Evolutionary conservation across 352 stramenopile species (phyloP).

Genomic region (Bremia lactucae): DNA sequence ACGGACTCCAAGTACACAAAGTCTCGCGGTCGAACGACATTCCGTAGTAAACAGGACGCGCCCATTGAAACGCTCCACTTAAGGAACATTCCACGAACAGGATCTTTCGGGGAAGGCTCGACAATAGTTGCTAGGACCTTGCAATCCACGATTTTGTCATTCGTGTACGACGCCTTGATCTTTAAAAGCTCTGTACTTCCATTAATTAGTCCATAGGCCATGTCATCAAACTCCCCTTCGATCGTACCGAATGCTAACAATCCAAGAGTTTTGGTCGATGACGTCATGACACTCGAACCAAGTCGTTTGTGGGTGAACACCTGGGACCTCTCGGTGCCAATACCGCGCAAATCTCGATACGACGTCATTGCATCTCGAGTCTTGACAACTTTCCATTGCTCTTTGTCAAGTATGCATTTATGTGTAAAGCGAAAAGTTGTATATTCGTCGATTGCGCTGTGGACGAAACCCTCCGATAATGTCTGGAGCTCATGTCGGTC

Average conservation of each 20-base stretch:
- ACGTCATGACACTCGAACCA: slow-evolving; percentile 13
- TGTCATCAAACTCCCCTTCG: slow-evolving; percentile 25
- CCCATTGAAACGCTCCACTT: slow-evolving; percentile 31
- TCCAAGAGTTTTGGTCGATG: slow-evolving; percentile 18
- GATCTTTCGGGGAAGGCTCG: slow-evolving; percentile 24
- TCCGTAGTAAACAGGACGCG: slow-evolving; percentile 19
- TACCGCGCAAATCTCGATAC: slow-evolving; percentile 19
- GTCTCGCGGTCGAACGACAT: slow-evolving; percentile 32
- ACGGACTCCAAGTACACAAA: slow-evolving; percentile 38
- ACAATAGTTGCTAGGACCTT: slow-evolving; percentile 34
- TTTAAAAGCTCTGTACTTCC: slow-evolving; percentile 18
- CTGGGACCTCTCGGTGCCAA: slow-evolving; percentile 7
- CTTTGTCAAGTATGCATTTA: slow-evolving; percentile 17
- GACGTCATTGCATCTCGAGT: slow-evolving; percentile 14
- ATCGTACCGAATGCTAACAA: slow-evolving; percentile 19
- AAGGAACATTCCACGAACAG: slow-evolving; percentile 26
- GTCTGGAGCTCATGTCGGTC: slow-evolving; percentile 18
- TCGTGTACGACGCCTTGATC: slow-evolving; percentile 34
- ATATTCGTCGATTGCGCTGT: slow-evolving; percentile 30
- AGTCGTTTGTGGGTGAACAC: slow-evolving; percentile 13
- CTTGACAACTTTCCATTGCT: slow-evolving; percentile 34
- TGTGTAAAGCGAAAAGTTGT: slow-evolving; percentile 22
- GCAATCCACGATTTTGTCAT: slow-evolving; percentile 36
- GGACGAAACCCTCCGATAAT: slow-evolving; percentile 19
- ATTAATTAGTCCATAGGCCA: slow-evolving; percentile 27